Evolutionary conservation across 768 basidiomycete genomes (phyloP).

Genomic region (Boletus sensibilis): DNA sequence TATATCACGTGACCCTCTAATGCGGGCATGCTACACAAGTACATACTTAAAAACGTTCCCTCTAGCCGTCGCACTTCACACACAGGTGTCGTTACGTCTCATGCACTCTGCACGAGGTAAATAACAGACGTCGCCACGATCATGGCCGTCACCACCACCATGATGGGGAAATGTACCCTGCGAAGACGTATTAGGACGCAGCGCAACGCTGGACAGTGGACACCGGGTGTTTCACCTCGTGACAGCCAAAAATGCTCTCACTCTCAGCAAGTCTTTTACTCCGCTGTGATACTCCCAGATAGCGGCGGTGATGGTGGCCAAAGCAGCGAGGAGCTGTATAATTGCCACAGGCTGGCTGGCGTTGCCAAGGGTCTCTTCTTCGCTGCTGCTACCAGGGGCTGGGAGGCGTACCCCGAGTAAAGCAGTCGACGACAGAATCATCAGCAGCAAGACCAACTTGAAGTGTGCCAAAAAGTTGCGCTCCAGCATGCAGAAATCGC

Average conservation of each 20-base stretch:
- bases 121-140: slow-evolving; percentile 54
- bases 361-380: slow-evolving; percentile 24
- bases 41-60: background rate
- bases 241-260: slow-evolving; percentile 58
- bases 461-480: slow-evolving; percentile 70
- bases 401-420: slow-evolving; percentile 62
- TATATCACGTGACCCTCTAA: slow-evolving; percentile 24
- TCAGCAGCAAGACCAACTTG: slow-evolving; percentile 63
- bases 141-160: slow-evolving; percentile 46
- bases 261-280: slow-evolving; percentile 52
- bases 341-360: slow-evolving; percentile 49
- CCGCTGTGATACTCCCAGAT: slow-evolving; percentile 66
- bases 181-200: slow-evolving; percentile 1
- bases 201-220: background rate
- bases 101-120: slow-evolving; percentile 38
- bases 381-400: slow-evolving; percentile 28
- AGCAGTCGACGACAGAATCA: slow-evolving; percentile 61
- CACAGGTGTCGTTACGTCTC: slow-evolving; percentile 1
- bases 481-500: slow-evolving; percentile 79
- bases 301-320: slow-evolving; percentile 55
- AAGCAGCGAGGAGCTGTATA: slow-evolving; percentile 51
- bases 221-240: slow-evolving; percentile 45
- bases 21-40: too few species aligned
- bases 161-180: slow-evolving; percentile 54
- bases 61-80: background rate